Evolutionary conservation across 768 basidiomycete genomes (phyloP).

Genomic region (Auriscalpium vulgare): DNA sequence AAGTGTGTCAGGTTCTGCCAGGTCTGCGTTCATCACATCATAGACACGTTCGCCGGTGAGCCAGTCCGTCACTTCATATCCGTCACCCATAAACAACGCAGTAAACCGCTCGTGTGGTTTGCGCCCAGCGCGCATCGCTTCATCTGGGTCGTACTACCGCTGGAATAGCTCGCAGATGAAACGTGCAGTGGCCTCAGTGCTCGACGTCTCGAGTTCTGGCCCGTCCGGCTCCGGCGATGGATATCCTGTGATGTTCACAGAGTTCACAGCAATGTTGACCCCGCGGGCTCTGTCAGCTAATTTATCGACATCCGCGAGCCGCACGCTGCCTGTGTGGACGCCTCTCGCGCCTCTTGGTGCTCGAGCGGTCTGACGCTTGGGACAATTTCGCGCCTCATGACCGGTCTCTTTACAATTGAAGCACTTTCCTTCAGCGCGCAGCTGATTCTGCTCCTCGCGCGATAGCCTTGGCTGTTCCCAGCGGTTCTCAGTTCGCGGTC

Average conservation of each 20-base stretch:
- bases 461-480: too few species aligned
- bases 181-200: background rate
- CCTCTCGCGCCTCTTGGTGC: background rate
- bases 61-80: background rate
- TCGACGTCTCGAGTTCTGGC: too few species aligned
- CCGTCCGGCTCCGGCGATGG: background rate
- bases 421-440: background rate
- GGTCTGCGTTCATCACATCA: background rate
- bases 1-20: background rate
- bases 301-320: background rate
- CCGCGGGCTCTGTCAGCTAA: background rate
- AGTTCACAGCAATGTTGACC: background rate
- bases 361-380: background rate
- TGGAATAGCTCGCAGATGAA: background rate
- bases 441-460: background rate
- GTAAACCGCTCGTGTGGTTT: background rate
- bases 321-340: background rate
- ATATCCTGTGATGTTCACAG: background rate
- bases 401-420: background rate
- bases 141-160: background rate
- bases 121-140: background rate
- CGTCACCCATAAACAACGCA: background rate
- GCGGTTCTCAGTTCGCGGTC: too few species aligned
- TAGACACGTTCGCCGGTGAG: background rate
- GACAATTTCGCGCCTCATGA: background rate